Percentiles rank a stretch among this genome's conserved stretches.
phyloP scores from a whole-genome alignment of 1,284 basidiomycete genomes.

The Ceratobasidium sp. region DNA sequence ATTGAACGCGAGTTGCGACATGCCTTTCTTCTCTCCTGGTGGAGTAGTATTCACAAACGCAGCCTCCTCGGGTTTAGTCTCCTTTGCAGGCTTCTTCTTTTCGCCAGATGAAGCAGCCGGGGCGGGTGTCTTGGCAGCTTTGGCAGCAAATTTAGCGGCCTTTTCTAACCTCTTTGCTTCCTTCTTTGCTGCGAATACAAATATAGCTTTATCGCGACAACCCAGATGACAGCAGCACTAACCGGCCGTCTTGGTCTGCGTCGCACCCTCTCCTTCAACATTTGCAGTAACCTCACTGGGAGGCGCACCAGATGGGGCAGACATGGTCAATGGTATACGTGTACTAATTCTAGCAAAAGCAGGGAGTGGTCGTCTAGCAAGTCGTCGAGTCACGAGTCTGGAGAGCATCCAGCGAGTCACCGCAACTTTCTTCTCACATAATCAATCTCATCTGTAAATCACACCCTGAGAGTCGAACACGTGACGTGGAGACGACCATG shows the following conservation, averaged over 20 bases:
- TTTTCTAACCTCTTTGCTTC: constrained; percentile 74
- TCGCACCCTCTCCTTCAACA: constrained; percentile 30
- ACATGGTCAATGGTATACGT: constrained; percentile 2
- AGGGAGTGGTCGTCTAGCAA: not conserved
- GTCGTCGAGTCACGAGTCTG: constrained; percentile 3
- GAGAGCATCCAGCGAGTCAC: constrained; percentile 35
- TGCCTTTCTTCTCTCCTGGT: constrained; percentile 89
- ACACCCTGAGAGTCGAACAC: not conserved
- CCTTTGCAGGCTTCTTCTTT: constrained; percentile 57
- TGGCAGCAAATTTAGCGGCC: constrained; percentile 81
- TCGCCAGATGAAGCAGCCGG: constrained; percentile 62
- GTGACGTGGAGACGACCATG: constrained; percentile 5
- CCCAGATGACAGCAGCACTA: not conserved
- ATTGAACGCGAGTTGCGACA: constrained; percentile 27
- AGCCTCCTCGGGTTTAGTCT: constrained; percentile 65
- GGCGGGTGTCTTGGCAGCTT: constrained; percentile 61
- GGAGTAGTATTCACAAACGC: constrained; percentile 87
- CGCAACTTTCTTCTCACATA: constrained; percentile 9
- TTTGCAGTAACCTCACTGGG: constrained; percentile 20
- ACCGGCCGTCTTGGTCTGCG: constrained; percentile 38
- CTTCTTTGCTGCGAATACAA: constrained; percentile 56
- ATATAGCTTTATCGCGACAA: not conserved
- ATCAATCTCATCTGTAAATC: constrained; percentile 14
- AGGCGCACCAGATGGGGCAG: constrained; percentile 8
- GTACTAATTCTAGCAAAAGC: not conserved